Evolutionary conservation across 306 rosid genomes (phyloP), one percentile per base, ranked within the genome.

Genomic region (Biancaea sappan): DNA sequence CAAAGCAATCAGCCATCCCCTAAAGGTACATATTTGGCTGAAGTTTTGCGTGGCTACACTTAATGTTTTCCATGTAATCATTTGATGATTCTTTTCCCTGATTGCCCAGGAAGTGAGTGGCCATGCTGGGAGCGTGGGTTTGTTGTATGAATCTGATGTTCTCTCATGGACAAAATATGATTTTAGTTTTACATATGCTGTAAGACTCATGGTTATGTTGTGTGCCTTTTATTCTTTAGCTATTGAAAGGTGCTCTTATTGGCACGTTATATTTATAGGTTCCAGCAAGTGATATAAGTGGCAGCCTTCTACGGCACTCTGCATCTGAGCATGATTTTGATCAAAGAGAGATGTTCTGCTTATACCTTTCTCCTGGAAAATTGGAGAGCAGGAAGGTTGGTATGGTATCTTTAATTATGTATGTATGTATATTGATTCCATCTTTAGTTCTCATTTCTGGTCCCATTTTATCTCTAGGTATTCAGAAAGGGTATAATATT

Each of bases 341-440:
- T 85, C 90, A 91, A 83, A 83, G 92, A 83, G 91, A 89, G 10
- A 80, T 83, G 86, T 93, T 93, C 80, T 86, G 79, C 66, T 68
- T 84, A 73, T 89, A 85, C 83, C 80, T 91, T 52, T 83, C 83
- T 72, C 92, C 97, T 10, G 89, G 88, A 83, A 84, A 77, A 66
- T 77, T 56, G 56, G 81, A 60, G 74, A 86, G 63, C 69, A 72
- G 79, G 72, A 84, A 90, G 90, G 97, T 91, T 80, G 26, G 72
- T 83, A 43, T 44, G 40, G 68, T 68, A 71, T 69, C 13, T 35
- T 14, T 19, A 41, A 52, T 44, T 18, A 34, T 72, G 22, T 78
- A 35, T 35, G 8, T 18, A 9, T 71, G 13, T 24, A 21, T 10
- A 46, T 72, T n/a, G 73, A 35, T 35, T 35, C 4, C 6, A 4